These are phyloP conservation scores for Didymella pomorum DNA, from an alignment of 2,329 filamentous ascomycete species.

Conservation along the genomic window DNA sequence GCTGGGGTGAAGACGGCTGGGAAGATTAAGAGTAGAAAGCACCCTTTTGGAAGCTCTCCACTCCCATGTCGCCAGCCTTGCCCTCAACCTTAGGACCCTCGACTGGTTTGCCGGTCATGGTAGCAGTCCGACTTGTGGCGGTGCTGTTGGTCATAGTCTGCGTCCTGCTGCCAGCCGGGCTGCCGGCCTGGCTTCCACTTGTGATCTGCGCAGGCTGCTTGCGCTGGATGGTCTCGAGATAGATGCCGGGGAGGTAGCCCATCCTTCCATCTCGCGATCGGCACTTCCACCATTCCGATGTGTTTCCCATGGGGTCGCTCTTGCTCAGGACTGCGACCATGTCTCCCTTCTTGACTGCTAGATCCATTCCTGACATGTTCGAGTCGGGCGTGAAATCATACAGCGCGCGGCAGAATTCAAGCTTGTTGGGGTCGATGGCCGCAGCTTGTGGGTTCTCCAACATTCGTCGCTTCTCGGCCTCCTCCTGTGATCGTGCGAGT, in stretches of 20 bases:
- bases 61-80: constrained; percentile 69
- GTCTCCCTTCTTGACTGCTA: constrained; percentile 93
- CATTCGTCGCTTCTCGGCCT: constrained; percentile 73
- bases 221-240: constrained; percentile 78
- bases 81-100: constrained; percentile 61
- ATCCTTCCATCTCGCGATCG: constrained; percentile 87
- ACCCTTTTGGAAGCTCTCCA: constrained; percentile 76
- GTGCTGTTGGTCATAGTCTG: constrained; percentile 63
- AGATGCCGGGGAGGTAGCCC: constrained; percentile 90
- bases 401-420: constrained; percentile 94
- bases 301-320: constrained; percentile 87
- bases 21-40: constrained; percentile 68
- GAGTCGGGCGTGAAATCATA: constrained; percentile 92
- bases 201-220: constrained; percentile 58
- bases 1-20: constrained; percentile 15
- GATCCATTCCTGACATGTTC: constrained; percentile 76
- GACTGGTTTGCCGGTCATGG: constrained; percentile 57
- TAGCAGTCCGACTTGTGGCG: constrained; percentile 51
- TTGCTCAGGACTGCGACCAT: constrained; percentile 94
- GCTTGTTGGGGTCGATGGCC: constrained; percentile 82
- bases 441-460: constrained; percentile 58
- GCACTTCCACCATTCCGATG: constrained; percentile 97
- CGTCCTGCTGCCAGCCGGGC: constrained; percentile 58
- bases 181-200: constrained; percentile 52
- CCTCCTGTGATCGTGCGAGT: constrained; percentile 83